phyloP scores from a whole-genome alignment of 78 protist species.

The Dictyostelium firmibasis region DNA sequence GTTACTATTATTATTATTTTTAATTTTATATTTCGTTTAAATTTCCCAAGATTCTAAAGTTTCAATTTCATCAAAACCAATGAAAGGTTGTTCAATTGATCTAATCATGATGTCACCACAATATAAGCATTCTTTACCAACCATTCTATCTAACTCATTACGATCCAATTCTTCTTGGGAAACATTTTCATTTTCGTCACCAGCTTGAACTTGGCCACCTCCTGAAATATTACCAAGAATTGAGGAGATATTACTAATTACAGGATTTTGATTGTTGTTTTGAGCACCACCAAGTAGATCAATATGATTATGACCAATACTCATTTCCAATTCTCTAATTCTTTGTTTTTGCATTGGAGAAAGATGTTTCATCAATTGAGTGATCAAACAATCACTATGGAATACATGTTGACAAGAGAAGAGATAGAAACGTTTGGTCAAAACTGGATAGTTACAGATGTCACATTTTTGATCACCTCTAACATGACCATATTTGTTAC shows the following conservation, averaged over 20 bases:
- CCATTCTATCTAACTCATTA: conserved; percentile 84
- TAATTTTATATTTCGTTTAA: not conserved
- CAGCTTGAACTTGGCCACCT: not conserved
- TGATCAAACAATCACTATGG: conserved; percentile 91
- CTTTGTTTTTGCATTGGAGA: not conserved
- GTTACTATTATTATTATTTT: not conserved
- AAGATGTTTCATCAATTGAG: conserved; percentile 42
- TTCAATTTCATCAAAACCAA: conserved; percentile 76
- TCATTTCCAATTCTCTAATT: conserved; percentile 44
- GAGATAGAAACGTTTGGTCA: conserved; percentile 86
- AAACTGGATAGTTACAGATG: conserved; percentile 82
- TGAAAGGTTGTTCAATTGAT: conserved; percentile 86
- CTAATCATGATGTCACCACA: conserved; percentile 89
- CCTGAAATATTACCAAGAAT: not conserved
- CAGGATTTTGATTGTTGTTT: not conserved
- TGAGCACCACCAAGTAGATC: not conserved
- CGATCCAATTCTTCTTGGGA: conserved; percentile 43
- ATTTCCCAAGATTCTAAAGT: conserved; percentile 54
- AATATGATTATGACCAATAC: not conserved
- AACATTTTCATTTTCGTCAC: conserved; percentile 26
- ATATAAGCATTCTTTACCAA: conserved; percentile 86
- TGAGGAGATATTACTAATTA: conserved; percentile 16
- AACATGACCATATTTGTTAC: conserved; percentile 87
- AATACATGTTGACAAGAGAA: conserved; percentile 95
- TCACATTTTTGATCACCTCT: conserved; percentile 83